These are phyloP conservation scores for Penicillium coffeae DNA, from an alignment of 495 filamentous ascomycete genomes.

Conservation along the genomic window DNA sequence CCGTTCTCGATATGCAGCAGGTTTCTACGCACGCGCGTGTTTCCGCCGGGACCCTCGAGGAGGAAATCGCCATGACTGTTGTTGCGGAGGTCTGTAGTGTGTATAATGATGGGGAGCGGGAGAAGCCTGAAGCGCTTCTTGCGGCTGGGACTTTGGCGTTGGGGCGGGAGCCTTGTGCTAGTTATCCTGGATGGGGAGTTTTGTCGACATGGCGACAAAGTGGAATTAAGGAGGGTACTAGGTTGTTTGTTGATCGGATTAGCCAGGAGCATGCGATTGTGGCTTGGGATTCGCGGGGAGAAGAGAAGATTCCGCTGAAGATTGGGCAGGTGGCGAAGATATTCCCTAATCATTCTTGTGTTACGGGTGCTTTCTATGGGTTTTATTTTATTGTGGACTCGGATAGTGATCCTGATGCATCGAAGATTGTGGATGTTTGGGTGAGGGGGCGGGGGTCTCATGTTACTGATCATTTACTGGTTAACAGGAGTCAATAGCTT, in stretches of 20 bases:
- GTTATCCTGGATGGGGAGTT: slow-evolving; percentile 71
- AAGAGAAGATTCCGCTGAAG: slow-evolving; percentile 21
- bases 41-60: slow-evolving; percentile 31
- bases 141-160: slow-evolving; percentile 68
- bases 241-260: slow-evolving; percentile 30
- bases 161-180: slow-evolving; percentile 70
- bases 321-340: slow-evolving; percentile 56
- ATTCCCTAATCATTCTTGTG: slow-evolving; percentile 85
- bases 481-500: slow-evolving; percentile 13
- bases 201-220: slow-evolving; percentile 54
- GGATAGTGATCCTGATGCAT: slow-evolving; percentile 46
- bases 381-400: slow-evolving; percentile 78
- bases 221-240: neutral
- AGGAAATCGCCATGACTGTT: slow-evolving; percentile 64
- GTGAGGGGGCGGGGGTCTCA: slow-evolving; percentile 32
- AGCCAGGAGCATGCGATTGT: slow-evolving; percentile 39
- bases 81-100: slow-evolving; percentile 68
- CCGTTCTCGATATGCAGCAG: slow-evolving; percentile 78
- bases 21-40: slow-evolving; percentile 63
- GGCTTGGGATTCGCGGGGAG: slow-evolving; percentile 16
- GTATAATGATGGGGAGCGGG: slow-evolving; percentile 53
- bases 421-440: slow-evolving; percentile 68
- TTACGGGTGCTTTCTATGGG: slow-evolving; percentile 66
- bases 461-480: slow-evolving; percentile 13
- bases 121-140: slow-evolving; percentile 61